phyloP scores from a whole-genome alignment of 202 grass and related monocot genomes.

The Miscanthus sacchariflorus region DNA sequence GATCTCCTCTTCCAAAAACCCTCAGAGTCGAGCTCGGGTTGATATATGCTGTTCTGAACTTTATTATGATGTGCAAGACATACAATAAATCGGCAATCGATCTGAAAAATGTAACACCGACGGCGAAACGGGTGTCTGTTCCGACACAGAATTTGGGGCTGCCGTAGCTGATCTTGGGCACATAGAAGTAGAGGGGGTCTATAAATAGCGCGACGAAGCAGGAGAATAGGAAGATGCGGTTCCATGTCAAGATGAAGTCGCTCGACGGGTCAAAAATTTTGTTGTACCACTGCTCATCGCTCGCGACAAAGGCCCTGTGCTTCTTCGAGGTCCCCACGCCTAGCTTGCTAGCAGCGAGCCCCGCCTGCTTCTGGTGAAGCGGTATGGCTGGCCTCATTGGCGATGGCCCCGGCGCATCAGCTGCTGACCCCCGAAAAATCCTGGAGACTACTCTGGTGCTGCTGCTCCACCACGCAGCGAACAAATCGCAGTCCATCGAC shows the following conservation, averaged over 20 bases:
- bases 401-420: neutral
- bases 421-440: slow-evolving; percentile 6
- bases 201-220: slow-evolving; percentile 83
- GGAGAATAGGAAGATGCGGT: slow-evolving; percentile 77
- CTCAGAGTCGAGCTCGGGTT: slow-evolving; percentile 66
- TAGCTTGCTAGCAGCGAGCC: slow-evolving; percentile 52
- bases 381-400: slow-evolving; percentile 61
- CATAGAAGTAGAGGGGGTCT: slow-evolving; percentile 95
- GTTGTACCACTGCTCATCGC: slow-evolving; percentile 56
- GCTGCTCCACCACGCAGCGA: slow-evolving; percentile 26
- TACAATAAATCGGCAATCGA: slow-evolving; percentile 82
- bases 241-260: slow-evolving; percentile 82
- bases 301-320: slow-evolving; percentile 62
- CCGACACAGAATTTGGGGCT: slow-evolving; percentile 50
- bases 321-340: slow-evolving; percentile 51
- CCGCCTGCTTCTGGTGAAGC: slow-evolving; percentile 58
- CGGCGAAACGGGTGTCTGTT: slow-evolving; percentile 62
- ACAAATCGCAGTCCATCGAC: slow-evolving; percentile 25
- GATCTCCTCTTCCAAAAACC: slow-evolving; percentile 92
- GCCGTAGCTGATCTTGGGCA: slow-evolving; percentile 59
- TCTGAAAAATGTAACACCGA: slow-evolving; percentile 74
- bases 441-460: neutral
- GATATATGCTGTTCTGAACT: slow-evolving; percentile 91
- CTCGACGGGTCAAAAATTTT: slow-evolving; percentile 85
- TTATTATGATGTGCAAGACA: slow-evolving; percentile 75